Base-by-base conservation (phyloP, 2,329 filamentous ascomycete species). In the Pseudocercospora fuligena region DNA sequence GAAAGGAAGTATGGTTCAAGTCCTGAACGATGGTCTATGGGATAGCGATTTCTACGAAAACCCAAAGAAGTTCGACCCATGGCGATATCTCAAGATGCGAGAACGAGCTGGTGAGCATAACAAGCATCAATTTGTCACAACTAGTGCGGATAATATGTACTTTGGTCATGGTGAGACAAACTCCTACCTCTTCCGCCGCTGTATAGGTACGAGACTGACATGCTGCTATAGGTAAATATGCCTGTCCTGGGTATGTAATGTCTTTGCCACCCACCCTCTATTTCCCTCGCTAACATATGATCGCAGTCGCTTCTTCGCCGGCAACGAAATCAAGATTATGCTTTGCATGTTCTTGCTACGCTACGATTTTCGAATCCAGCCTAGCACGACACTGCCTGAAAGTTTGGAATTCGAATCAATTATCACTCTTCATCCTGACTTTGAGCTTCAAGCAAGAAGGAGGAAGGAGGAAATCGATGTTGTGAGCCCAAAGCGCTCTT, bases 251-350 rank as follows among this genome's bases (percentile, higher is more conserved):
- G 5, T n/a, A n/a, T n/a, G n/a, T 33, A 33, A 33, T 12, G 2
- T 2, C 9, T 8, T 8, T 31, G 1, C 29, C 29, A 31, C 6
- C 5, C n/a, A n/a, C n/a, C n/a, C n/a, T n/a, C n/a, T n/a, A n/a
- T n/a, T n/a, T n/a, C n/a, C n/a, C 11, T 2, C 31, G 31, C 31
- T 33, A 8, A 33, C 31, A 33, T 33, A 2, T 33, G 1, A 12
- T 33, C 9, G 9, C 12, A 33, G 31, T 33, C 70, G 76, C 23
- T 78, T 78, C 69, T 77, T 79, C 47, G 77, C 73, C 31, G 61
- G 69, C 16, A 75, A 74, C 46, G 74, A 77, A 61, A 71, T 78
- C 60, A 79, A 79, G 62, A 71, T 78, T 19, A 64, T 72, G 0
- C 61, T 79, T 11, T 72, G 69, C n/a, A 70, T 76, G 54, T 61